Percentiles rank a stretch among this genome's conserved stretches.
phyloP scores from a whole-genome alignment of 2,329 filamentous ascomycete species.

The Raffaelea ambrosiae region DNA sequence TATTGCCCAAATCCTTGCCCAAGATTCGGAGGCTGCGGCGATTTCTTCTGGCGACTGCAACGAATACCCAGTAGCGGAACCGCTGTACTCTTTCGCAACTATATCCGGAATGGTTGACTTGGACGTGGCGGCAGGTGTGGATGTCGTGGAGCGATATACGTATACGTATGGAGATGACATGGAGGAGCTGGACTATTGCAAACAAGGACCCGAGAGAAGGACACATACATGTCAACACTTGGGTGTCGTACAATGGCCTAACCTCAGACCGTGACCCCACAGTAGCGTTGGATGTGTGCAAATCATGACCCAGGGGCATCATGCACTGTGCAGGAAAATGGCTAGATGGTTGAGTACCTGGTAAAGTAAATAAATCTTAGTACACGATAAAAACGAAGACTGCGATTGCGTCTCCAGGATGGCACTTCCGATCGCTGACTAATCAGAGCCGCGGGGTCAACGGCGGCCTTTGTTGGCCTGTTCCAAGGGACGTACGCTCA shows the following conservation, averaged over 20 bases:
- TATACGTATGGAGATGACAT: conserved; percentile 63
- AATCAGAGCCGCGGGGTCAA: no score
- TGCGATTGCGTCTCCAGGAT: no score
- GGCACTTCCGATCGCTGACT: no score
- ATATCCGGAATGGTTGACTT: conserved; percentile 51
- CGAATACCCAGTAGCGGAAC: conserved; percentile 57
- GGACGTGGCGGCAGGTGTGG: conserved; percentile 48
- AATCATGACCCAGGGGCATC: no score
- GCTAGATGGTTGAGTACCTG: no score
- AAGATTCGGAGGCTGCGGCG: conserved; percentile 47
- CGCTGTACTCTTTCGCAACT: conserved; percentile 43
- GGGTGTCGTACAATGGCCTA: conserved; percentile 47
- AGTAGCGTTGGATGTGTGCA: not conserved
- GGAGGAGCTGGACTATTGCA: conserved; percentile 56
- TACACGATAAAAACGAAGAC: no score
- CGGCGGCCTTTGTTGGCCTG: no score
- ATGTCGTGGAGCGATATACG: conserved; percentile 54
- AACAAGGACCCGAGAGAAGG: conserved; percentile 37
- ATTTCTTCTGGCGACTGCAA: conserved; percentile 63
- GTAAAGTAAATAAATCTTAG: no score
- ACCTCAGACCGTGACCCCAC: conserved; percentile 47
- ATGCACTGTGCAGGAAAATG: no score
- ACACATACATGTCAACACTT: conserved; percentile 65
- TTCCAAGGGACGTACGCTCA: no score
- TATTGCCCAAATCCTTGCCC: conserved; percentile 45